phyloP scores from a whole-genome alignment of 257 asterid species.

The Cynanchum wilfordii region DNA sequence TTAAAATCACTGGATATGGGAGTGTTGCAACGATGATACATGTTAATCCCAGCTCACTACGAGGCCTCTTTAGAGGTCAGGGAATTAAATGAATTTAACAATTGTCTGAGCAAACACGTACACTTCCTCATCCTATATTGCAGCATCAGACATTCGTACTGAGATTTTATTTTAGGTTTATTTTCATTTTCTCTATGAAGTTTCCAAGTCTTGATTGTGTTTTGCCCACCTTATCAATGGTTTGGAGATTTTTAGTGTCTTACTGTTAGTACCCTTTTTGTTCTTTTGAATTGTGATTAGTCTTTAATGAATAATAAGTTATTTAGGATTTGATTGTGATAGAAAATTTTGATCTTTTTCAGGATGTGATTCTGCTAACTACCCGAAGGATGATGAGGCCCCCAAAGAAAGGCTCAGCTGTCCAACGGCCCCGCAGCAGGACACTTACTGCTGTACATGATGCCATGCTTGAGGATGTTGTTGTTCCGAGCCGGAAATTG shows the following conservation, averaged over 20 bases:
- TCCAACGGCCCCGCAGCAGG: conserved; percentile 72
- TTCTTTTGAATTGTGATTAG: background rate
- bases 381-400: conserved; percentile 80
- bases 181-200: background rate
- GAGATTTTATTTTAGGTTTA: background rate
- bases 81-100: conserved; percentile 15
- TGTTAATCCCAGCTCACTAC: conserved; percentile 20
- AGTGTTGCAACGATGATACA: conserved; percentile 3
- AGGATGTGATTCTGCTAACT: conserved; percentile 77
- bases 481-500: conserved; percentile 86
- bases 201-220: background rate
- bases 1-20: background rate
- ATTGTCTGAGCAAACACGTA: conserved; percentile 13
- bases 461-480: conserved; percentile 80
- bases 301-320: background rate
- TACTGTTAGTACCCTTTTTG: background rate
- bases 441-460: conserved; percentile 90
- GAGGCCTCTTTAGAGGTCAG: conserved; percentile 6
- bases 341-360: background rate
- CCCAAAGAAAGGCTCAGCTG: conserved; percentile 91
- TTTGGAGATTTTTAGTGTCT: background rate
- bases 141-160: background rate
- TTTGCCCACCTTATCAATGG: background rate
- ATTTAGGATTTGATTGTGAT: background rate
- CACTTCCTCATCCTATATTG: background rate